Evolutionary conservation across 768 basidiomycete species (phyloP), one percentile per base, ranked within the genome.

Genomic region (Leccinum arenicola): DNA sequence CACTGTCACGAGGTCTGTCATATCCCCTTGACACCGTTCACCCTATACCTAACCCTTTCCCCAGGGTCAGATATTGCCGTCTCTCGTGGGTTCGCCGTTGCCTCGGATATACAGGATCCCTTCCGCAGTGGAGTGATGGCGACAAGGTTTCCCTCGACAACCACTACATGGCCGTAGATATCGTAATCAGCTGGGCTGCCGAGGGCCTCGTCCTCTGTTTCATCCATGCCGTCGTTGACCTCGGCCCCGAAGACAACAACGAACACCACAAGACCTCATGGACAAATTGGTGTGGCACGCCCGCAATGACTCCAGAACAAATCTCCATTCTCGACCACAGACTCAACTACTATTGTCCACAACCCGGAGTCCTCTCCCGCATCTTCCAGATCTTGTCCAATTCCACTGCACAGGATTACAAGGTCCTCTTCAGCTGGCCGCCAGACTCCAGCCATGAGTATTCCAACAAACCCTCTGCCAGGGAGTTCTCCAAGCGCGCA

Each of bases 221-320:
- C 77, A 84, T 93, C 52, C 92, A 95, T 67, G 91, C 92, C 45
- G 84, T 85, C 33, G 83, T 84, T 60, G 91, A 93, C 79, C 80
- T 90, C 58, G 80, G 73, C 14, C 78, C 82, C 54, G 75, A 74
- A 10, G 89, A 93, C 78, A 90, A 91, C 66, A 87, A 92, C 72
- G 89, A 91, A 71, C 73, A 74, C 43, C 73, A 82, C 73, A 92
- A 88, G 74, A 86, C 88, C 1, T 74, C 79, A 33, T 94, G 91
- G 92, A 82, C 90, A 2, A 93, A 92, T 70, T 94, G 92, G 91
- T 94, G 92, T 73, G 89, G 89, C 56, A 93, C 92, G 0, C 86
- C 86, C 4, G 72, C 70, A 54, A 82, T 93, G 83, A 72, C 68
- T 68, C 54, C 66, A 58, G 78, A 85, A 21, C 84, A 91, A 65